These are phyloP conservation scores for Hypseocharis bilobata DNA, from an alignment of 441 rosid species.

Conservation along the genomic window DNA sequence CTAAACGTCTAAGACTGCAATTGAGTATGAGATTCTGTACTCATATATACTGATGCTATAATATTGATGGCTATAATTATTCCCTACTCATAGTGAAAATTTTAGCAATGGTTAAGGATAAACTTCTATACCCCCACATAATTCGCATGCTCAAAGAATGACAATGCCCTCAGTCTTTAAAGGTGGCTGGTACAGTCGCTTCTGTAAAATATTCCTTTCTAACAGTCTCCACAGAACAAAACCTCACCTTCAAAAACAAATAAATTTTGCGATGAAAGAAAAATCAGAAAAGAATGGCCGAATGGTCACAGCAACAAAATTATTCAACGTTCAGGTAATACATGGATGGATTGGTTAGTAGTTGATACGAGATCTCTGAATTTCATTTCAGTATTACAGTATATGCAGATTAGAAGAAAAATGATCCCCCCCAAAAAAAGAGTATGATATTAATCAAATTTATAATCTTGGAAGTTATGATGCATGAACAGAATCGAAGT, in stretches of 20 bases:
- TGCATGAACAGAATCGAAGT: background rate
- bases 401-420: no score
- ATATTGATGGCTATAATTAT: no score
- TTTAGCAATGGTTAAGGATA: background rate
- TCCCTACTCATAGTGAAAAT: no score
- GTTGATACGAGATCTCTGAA: no score
- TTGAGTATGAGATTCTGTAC: background rate
- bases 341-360: no score
- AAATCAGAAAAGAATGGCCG: no score
- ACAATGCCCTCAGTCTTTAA: constrained; percentile 32
- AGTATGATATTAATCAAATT: no score
- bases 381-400: no score
- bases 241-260: constrained; percentile 53
- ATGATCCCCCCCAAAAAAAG: no score
- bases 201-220: constrained; percentile 71
- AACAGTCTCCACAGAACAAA: constrained; percentile 57
- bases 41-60: background rate
- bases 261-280: background rate
- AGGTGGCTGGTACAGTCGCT: constrained; percentile 55
- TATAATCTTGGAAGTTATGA: background rate
- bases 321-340: no score
- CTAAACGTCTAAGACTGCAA: background rate
- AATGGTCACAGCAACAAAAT: no score
- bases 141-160: background rate
- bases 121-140: background rate